Evolutionary conservation across 2,329 filamentous ascomycete genomes (phyloP), one percentile per base, ranked within the genome.

Genomic region (Aspergillus spinulosporus): DNA sequence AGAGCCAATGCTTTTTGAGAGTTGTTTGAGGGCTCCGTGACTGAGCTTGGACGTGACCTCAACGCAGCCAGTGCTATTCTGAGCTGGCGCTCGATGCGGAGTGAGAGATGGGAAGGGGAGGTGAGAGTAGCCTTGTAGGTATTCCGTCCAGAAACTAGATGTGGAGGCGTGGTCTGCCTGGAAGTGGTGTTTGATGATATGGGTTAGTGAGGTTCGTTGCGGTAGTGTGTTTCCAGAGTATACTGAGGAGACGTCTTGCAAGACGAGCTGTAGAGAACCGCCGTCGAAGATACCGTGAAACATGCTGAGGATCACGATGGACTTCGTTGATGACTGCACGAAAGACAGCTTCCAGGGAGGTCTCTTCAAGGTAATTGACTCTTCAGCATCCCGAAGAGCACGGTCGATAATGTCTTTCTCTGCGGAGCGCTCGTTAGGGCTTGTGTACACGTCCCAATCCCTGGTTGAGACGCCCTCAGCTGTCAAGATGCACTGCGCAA

Each of bases 221-320:
- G 45, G 49, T 4, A 52, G 47, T 1, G 32, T 29, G 9, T 58
- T 49, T 4, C 54, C 60, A 12, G 42, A n/a, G 26, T 69, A 69
- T 12, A 49, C 58, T 5, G 56, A 59, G 46, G 59, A 52, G 12
- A 74, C 68, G 45, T 74, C 72, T 26, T 65, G 57, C 5, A 73
- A 59, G 4, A 74, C 66, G 4, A 72, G 59, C 46, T 72, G 64
- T 39, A 72, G 44, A 1, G 72, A 74, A 3, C 68, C 71, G 43
- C 72, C 72, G 44, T 74, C 72, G 44, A 72, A 73, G 11, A 74
- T 68, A 21, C 71, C 72, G 57, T 74, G 72, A 14, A 72, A 71
- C 57, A 74, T 67, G 59, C 70, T 69, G 29, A 73, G 57, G n/a
- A 72, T 52, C 7, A 73, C 46, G 6, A 62, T 31, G 0, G 54